These are phyloP conservation scores for Coniochaeta ligniaria DNA, from an alignment of 2,329 filamentous ascomycete genomes.

Conservation along the genomic window DNA sequence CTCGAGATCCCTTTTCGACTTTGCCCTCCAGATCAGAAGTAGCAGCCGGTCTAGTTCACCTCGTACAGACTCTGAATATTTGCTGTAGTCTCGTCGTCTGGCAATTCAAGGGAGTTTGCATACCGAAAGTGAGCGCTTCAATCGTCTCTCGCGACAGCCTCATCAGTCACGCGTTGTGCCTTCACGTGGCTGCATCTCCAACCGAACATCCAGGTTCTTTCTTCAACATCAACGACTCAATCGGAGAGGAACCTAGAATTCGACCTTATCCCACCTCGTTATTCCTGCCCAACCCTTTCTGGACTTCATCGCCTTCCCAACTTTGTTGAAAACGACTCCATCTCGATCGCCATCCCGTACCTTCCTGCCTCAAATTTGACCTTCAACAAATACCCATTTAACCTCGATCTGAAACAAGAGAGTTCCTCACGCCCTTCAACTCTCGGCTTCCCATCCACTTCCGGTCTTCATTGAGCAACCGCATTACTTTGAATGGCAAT, in stretches of 20 bases:
- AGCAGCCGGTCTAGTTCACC: not conserved
- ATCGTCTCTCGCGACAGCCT: not conserved
- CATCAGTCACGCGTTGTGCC: not conserved
- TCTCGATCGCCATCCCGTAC: not conserved
- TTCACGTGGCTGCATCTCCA: not conserved
- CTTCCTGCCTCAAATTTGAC: not conserved
- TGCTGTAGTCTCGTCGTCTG: not conserved
- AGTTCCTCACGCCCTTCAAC: not conserved
- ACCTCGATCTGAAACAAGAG: not conserved
- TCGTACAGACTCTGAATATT: not conserved
- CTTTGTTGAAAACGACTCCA: not conserved
- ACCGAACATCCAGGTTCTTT: not conserved
- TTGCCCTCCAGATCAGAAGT: not conserved
- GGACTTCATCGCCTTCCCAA: not conserved
- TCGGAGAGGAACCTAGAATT: not conserved
- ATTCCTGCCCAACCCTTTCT: not conserved
- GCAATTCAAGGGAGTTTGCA: not conserved
- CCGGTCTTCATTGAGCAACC: not conserved
- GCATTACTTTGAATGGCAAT: not conserved
- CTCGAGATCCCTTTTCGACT: not conserved
- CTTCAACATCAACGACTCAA: not conserved
- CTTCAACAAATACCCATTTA: not conserved
- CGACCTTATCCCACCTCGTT: not conserved
- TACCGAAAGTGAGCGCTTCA: not conserved
- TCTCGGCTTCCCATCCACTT: not conserved